Evolutionary conservation across 2,329 filamentous ascomycete genomes (phyloP).

Genomic region (Trichoderma semiorbis): DNA sequence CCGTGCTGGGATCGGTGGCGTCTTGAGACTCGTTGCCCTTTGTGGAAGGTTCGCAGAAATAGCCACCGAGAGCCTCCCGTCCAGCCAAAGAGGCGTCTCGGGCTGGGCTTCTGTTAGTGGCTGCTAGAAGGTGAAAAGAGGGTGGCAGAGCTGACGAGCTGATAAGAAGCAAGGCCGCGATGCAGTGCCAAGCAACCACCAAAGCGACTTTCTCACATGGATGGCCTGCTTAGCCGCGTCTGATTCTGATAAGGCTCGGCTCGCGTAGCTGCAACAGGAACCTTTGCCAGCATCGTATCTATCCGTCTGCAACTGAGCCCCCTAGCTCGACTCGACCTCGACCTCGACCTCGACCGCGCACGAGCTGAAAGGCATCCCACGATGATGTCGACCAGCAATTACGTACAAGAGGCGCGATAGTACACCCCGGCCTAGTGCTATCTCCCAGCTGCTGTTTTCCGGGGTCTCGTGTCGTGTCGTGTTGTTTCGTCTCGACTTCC

Average conservation of each 20-base stretch:
- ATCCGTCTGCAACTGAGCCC: not conserved
- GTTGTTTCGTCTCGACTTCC: not conserved
- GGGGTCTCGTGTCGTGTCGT: not conserved
- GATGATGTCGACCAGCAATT: not conserved
- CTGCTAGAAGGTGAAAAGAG: not conserved
- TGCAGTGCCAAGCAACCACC: not conserved
- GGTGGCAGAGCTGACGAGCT: conserved; percentile 9
- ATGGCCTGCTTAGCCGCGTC: not conserved
- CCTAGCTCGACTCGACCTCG: not conserved
- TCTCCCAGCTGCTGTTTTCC: not conserved
- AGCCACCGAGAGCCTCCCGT: conserved; percentile 11
- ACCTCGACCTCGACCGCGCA: not conserved
- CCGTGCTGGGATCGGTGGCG: not conserved
- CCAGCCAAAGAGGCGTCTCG: not conserved
- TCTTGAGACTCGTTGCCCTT: conserved; percentile 21
- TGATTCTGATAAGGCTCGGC: conserved; percentile 13
- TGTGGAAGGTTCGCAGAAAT: conserved; percentile 29
- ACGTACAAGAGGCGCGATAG: not conserved
- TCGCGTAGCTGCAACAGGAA: conserved; percentile 5
- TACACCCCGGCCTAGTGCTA: not conserved
- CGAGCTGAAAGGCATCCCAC: not conserved
- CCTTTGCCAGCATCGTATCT: conserved; percentile 15
- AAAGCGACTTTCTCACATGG: not conserved
- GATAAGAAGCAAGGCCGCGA: conserved; percentile 6
- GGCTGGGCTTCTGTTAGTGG: not conserved